Base-by-base conservation (phyloP, 768 basidiomycete genomes). In the Glaciozyma martinii region DNA sequence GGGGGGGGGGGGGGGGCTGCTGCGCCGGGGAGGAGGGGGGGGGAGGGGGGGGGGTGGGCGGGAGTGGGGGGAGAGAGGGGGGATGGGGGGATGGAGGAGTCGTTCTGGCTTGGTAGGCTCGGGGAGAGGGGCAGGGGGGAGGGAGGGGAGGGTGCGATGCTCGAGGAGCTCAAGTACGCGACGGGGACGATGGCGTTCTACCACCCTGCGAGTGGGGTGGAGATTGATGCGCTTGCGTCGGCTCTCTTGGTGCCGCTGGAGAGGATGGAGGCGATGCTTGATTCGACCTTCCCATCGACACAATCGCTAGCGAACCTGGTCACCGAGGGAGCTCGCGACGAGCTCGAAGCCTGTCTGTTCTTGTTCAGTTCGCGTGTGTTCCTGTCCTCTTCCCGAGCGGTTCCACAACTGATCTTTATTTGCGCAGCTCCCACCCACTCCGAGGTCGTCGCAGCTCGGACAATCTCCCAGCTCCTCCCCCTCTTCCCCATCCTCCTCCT, bases 401-500 rank as follows among this genome's bases (percentile, higher is more conserved):
- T 13, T 32, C 15, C 1, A 15, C 5, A 10, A 10, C 37, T 16
- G 1, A 16, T 2, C 0, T 25, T 40, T 18, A 27, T 27, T 12
- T n/a, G n/a, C n/a, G 5, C 53, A 68, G 67, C 67, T 3, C 67
- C 67, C 1, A 55, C 55, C 18, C 37, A 46, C 21, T 29, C 56
- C 58, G 67, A 68, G n/a, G 29, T 68, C 29, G 57, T 54, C 30
- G 1, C 33, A 40, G 59, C 67, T 3, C 56, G 61, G 18, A 40
- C 63, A 5, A 15, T 68, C 32, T 65, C 63, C 12, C 61, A 52
- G 18, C 12, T 65, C 37, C 44, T 68, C 7, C 67, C 67, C 18
- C 32, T 68, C 15, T 44, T 57, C 15, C 67, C 67, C 18, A n/a
- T 68, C 53, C 63, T 68, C 55, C 16, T 65, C 43, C 61, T 68